Evolutionary conservation across 106 monocot species (phyloP), one percentile per base, ranked within the genome.

Genomic region (Dioscorea dumetorum): DNA sequence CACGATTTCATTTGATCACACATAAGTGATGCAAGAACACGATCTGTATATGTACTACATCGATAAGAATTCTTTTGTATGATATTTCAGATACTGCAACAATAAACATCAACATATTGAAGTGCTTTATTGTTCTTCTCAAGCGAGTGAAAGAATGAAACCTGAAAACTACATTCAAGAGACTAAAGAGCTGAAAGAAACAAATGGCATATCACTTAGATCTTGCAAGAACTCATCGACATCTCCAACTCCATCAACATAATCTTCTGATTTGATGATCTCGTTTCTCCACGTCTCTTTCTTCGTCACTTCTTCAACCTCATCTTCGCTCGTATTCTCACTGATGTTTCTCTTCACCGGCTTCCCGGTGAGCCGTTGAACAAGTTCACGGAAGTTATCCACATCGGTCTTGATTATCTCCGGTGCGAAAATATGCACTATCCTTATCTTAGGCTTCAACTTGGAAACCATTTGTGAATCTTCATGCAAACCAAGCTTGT

Each of bases 281-380:
- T 41, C 41, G 17, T 62, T 61, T 23, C 5, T 24, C 61, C 61
- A 41, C 41, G 6, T 8, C 41, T 10, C 41, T 41, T 41, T 5
- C 10, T 41, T 41, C 41, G 2, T 41, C 41, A 5, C 41, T 10
- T 41, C 41, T 41, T 41, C 6, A 5, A 6, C 5, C 2, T 5
- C 41, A 41, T 41, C 6, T 41, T 28, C 28, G 28, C 41, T 2
- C 5, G 41, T 10, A 6, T 41, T 41, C 41, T 7, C 61, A 16
- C 18, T 33, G 22, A n/a, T 23, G 18, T 10, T 2, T 31, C 19
- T 22, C 2, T 1, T 34, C 4, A 16, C 31, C 10, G 86, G 82
- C 33, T 83, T 78, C 12, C 94, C 94, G 3, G 94, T 94, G 75
- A 94, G 94, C 49, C 79, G 58, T 72, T 94, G 94, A 20, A 94